Evolutionary conservation across 192 early-diverging fungal genomes (phyloP).

Genomic region (Gonapodya prolifera): DNA sequence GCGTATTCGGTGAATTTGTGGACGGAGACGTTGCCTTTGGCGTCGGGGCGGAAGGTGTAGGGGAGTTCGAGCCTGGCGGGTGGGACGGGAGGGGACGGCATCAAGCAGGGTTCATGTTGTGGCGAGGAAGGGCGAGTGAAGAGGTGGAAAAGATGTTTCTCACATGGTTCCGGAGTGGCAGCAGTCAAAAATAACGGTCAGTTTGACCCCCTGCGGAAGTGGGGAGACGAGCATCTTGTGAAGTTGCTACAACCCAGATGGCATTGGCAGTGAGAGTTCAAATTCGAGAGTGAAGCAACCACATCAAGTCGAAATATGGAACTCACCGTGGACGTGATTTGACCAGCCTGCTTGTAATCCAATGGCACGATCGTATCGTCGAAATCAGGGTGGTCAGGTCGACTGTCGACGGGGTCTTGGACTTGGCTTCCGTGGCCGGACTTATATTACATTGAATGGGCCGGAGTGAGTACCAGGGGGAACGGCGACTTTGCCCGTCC

Average conservation of each 20-base stretch:
- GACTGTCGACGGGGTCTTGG: constrained; percentile 19
- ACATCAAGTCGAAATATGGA: no score
- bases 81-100: no score
- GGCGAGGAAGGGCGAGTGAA: no score
- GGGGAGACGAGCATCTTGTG: constrained; percentile 20
- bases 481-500: no score
- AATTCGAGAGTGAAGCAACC: constrained; percentile 5
- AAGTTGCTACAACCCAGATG: constrained; percentile 13
- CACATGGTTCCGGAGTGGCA: constrained; percentile 81
- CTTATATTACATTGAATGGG: constrained; percentile 14
- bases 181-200: constrained; percentile 76
- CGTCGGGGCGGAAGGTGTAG: no score
- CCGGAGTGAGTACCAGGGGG: no score
- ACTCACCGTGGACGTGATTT: no score
- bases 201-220: constrained; percentile 46
- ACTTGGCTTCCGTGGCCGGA: constrained; percentile 24
- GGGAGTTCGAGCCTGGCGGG: no score
- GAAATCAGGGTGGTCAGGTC: constrained; percentile 19
- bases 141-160: no score
- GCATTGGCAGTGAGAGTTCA: not conserved
- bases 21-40: no score
- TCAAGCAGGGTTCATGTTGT: no score
- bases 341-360: constrained; percentile 20
- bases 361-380: constrained; percentile 27
- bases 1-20: no score